Base-by-base conservation (phyloP, 768 basidiomycete genomes). In the Suillus hirtellus region DNA sequence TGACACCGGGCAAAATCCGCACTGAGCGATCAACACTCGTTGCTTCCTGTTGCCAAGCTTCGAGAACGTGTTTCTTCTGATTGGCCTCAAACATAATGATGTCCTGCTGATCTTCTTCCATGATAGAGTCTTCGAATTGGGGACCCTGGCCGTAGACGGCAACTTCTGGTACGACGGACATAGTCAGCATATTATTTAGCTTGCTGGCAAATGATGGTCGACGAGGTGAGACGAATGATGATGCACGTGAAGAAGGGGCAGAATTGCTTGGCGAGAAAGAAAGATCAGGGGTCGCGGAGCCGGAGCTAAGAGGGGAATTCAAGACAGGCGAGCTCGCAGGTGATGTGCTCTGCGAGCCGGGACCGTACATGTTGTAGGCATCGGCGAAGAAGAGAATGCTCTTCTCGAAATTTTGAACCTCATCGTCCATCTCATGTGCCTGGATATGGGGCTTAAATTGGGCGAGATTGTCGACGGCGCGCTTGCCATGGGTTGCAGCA, bases 401-500 rank as follows among this genome's bases (percentile, higher is more conserved):
- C 67, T 85, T 78, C 72, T 90, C 89, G 66, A 89, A 89, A 24
- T 78, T 77, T n/a, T 80, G 76, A 3, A 88, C 86, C 63, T 84
- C 86, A 37, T 65, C 73, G 68, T 85, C 84, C 79, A 88, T 83
- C 72, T 87, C 82, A 72, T 86, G 79, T 24, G 70, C 53, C 66
- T 79, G 78, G 68, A 88, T 83, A 38, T 80, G 72, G 0, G 87
- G 86, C 69, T 84, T 86, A 78, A 86, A 86, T 56, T 81, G 78
- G 4, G 81, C 72, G 66, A 90, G 84, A 75, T 91, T 92, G 78
- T 91, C 89, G 70, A 89, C 80, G 12, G 89, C 90, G 64, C 89
- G 86, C 70, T 89, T 87, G 69, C 89, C 89, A 72, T 92, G 89
- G n/a, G 89, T 90, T 44, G 87, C 86, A 11, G 85, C 86, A 69